Evolutionary conservation across 2,329 filamentous ascomycete genomes (phyloP).

Genomic region (Alternaria panax): DNA sequence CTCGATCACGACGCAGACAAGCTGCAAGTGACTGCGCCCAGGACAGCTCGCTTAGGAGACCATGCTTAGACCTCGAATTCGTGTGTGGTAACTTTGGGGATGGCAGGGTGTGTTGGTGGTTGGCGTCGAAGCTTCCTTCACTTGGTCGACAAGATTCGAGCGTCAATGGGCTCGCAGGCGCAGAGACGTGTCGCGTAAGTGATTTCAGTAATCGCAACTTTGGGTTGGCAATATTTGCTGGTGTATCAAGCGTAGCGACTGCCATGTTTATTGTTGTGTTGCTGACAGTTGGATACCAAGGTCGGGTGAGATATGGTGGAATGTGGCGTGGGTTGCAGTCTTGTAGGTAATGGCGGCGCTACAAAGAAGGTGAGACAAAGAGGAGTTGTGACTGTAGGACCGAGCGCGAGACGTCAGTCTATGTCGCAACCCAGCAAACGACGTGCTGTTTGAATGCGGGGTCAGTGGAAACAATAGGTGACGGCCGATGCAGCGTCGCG

Average conservation of each 20-base stretch:
- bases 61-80: background rate
- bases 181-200: slow-evolving; percentile 15
- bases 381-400: background rate
- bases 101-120: background rate
- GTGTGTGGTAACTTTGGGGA: background rate
- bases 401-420: background rate
- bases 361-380: slow-evolving; percentile 3
- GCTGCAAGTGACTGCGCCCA: slow-evolving; percentile 4
- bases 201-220: slow-evolving; percentile 3
- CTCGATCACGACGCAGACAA: slow-evolving; percentile 14
- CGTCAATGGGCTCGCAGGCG: background rate
- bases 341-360: background rate
- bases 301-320: background rate
- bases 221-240: background rate
- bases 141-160: background rate
- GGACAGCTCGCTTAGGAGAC: slow-evolving; percentile 6
- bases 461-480: background rate
- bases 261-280: background rate
- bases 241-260: background rate
- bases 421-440: slow-evolving; percentile 1
- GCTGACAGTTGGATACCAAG: background rate
- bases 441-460: background rate
- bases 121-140: background rate
- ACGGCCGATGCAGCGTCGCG: background rate
- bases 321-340: background rate